Evolutionary conservation across 495 filamentous ascomycete genomes (phyloP), one percentile per base, ranked within the genome.

Genomic region (Neurospora discreta): DNA sequence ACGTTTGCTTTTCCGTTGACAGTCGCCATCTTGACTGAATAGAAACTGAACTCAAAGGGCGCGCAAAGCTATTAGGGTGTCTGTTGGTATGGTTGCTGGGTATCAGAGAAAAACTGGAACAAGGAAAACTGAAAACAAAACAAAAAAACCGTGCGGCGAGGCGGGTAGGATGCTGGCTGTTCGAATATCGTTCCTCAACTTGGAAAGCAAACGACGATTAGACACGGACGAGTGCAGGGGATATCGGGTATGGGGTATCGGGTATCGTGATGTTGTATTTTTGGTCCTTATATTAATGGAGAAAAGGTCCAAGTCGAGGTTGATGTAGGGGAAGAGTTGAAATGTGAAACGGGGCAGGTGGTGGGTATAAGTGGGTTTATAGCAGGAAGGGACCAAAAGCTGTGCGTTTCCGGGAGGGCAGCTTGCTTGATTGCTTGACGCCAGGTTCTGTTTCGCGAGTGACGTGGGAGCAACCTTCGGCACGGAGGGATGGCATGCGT

Each of bases 1-100:
- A 93, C 89, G 74, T 79, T 79, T 11, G 79, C 67, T 13, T 75
- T 23, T 40, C 73, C 73, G 13, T 39, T 71, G 15, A 60, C 52
- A 7, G 70, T 74, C 40, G 78, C 75, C 76, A 79, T 79, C 11
- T 44, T 79, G 76, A n/a, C 40, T 73, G 70, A 33, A 58, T 30
- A 26, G 23, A 33, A 15, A 18, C 5, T 15, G 46, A 26, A 26
- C 15, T 15, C 46, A 58, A 58, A 65, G 52, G 52, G 18, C 23
- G 15, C 52, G 52, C 52, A 65, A 26, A 18, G 26, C 15, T 30
- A 65, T 65, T 72, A 16, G n/a, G 74, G 70, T 71, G 33, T 16
- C 39, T 67, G 30, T 69, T 41, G 40, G 67, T 69, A 33, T 38
- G 38, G 20, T 18, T 20, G 43, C 44, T 6, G 39, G 69, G 71